Conservation (phyloP, 768 basidiomycete species). For the Amanita inopinata region DNA sequence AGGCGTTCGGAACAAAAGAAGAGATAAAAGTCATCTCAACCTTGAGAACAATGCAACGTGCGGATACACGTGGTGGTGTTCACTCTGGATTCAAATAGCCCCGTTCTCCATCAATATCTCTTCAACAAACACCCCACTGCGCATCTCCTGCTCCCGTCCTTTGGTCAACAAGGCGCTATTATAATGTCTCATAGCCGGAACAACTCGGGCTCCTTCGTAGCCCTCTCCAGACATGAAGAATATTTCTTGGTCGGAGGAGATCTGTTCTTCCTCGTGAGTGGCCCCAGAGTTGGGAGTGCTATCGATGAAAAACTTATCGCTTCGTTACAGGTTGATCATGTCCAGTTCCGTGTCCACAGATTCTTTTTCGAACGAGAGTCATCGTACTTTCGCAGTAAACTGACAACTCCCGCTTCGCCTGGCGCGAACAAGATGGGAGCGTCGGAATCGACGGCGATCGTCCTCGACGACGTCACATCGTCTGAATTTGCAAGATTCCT, state of each 20-base stretch:
- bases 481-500: slow-evolving; percentile 37
- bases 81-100: slow-evolving; percentile 23
- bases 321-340: slow-evolving; percentile 35
- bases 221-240: slow-evolving; percentile 22
- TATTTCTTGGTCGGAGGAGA: slow-evolving; percentile 47
- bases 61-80: slow-evolving; percentile 22
- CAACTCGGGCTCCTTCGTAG: slow-evolving; percentile 15
- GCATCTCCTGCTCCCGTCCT: slow-evolving; percentile 19
- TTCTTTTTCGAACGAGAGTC: slow-evolving; percentile 48
- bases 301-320: background rate
- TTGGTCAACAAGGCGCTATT: slow-evolving; percentile 16
- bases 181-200: slow-evolving; percentile 14
- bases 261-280: slow-evolving; percentile 39
- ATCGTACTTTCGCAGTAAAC: slow-evolving; percentile 28
- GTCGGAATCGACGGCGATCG: slow-evolving; percentile 30
- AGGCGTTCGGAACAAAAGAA: slow-evolving; percentile 9
- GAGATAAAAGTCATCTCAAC: slow-evolving; percentile 13
- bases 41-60: slow-evolving; percentile 12
- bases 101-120: slow-evolving; percentile 25
- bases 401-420: slow-evolving; percentile 23
- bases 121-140: slow-evolving; percentile 20
- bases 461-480: slow-evolving; percentile 25
- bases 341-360: slow-evolving; percentile 42
- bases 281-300: background rate
- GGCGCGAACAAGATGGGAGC: slow-evolving; percentile 25